Conservation (phyloP, 495 filamentous ascomycete species). For the Polyplosphaeria fusca region DNA sequence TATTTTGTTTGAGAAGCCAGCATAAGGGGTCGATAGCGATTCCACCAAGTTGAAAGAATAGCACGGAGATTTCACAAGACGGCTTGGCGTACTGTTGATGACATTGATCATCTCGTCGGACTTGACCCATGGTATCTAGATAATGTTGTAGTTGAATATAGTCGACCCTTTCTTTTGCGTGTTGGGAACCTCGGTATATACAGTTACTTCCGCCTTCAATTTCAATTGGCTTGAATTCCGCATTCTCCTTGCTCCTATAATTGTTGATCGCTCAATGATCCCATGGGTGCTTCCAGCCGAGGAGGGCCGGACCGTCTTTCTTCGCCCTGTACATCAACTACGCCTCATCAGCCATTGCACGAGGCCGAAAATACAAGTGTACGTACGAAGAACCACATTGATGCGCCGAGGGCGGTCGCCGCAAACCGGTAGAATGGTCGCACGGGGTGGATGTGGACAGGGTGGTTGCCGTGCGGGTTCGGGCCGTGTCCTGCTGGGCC, state of each 20-base stretch:
- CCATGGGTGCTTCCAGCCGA: conserved; percentile 98
- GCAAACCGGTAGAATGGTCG: conserved; percentile 77
- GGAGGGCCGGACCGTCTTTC: conserved; percentile 81
- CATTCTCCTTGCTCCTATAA: not conserved
- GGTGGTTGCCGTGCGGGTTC: conserved; percentile 52
- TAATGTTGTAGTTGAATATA: not conserved
- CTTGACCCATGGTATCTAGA: conserved; percentile 6
- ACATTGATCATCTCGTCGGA: not conserved
- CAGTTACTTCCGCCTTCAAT: not conserved
- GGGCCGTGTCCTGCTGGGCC: conserved; percentile 34
- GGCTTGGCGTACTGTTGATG: no score
- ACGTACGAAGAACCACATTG: conserved; percentile 98
- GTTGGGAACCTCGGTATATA: not conserved
- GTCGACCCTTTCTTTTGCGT: not conserved
- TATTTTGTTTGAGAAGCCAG: conserved; percentile 58
- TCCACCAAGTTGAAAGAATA: no score
- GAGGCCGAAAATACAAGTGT: not conserved
- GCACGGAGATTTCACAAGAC: no score
- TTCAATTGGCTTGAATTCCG: not conserved
- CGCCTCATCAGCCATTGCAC: conserved; percentile 7
- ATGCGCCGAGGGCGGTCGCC: conserved; percentile 82
- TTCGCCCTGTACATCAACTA: conserved; percentile 94
- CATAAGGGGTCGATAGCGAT: no score
- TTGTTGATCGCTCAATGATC: conserved; percentile 68
- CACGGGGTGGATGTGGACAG: conserved; percentile 67